Evolutionary conservation across 106 monocot genomes (phyloP).

Genomic region (Xerophyta viscosa): DNA sequence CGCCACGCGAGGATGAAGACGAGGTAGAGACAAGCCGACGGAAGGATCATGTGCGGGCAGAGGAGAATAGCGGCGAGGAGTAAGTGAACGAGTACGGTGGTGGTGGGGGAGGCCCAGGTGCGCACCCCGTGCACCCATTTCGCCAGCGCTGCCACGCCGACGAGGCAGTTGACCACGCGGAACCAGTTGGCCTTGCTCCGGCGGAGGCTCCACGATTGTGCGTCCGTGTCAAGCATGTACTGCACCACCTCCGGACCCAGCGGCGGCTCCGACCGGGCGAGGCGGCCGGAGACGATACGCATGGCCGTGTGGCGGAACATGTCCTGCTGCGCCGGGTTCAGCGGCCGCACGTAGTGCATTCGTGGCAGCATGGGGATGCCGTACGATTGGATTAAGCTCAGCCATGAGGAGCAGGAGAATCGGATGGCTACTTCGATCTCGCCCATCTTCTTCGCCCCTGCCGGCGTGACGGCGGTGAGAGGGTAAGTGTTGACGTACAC

Average conservation of each 20-base stretch:
- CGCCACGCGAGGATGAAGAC: no score
- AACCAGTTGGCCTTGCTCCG: constrained; percentile 87
- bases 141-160: background rate
- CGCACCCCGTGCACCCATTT: background rate
- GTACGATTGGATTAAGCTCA: constrained; percentile 71
- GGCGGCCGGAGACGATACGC: constrained; percentile 57
- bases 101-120: constrained; percentile 1
- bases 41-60: constrained; percentile 50
- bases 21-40: constrained; percentile 58
- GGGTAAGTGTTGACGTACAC: constrained; percentile 57
- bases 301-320: constrained; percentile 79
- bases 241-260: constrained; percentile 79
- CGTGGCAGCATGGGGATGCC: constrained; percentile 63
- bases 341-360: constrained; percentile 85
- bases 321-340: constrained; percentile 76
- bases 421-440: constrained; percentile 80
- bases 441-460: constrained; percentile 82
- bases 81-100: constrained; percentile 66
- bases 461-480: constrained; percentile 52
- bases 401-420: constrained; percentile 66
- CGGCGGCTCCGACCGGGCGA: constrained; percentile 84
- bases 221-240: constrained; percentile 67
- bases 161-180: constrained; percentile 54
- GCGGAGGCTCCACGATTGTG: constrained; percentile 80
- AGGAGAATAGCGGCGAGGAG: constrained; percentile 53